These are phyloP conservation scores for Leccinum broughii DNA, from an alignment of 768 basidiomycete species.

Conservation along the genomic window DNA sequence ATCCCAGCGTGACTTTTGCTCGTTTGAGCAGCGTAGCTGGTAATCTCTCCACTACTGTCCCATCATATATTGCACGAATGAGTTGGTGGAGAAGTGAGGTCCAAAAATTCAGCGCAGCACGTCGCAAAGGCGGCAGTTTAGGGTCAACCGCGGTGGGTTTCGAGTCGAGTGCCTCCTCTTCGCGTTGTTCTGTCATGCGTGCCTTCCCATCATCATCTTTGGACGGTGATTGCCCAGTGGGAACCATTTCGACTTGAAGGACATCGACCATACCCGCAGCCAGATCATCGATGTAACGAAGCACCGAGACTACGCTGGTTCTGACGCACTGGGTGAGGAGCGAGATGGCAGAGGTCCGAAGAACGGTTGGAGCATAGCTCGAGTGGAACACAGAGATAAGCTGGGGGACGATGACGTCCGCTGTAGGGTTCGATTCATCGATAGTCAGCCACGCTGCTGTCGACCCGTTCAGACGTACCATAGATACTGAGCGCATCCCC, in stretches of 20 bases:
- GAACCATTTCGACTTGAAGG: slow-evolving; percentile 60
- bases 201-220: slow-evolving; percentile 18
- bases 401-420: slow-evolving; percentile 68
- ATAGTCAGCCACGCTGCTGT: neutral
- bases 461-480: slow-evolving; percentile 45
- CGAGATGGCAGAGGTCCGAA: slow-evolving; percentile 68
- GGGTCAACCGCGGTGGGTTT: slow-evolving; percentile 57
- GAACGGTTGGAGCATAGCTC: slow-evolving; percentile 60
- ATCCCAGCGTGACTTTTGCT: slow-evolving; percentile 61
- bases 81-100: slow-evolving; percentile 64
- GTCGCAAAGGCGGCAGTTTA: slow-evolving; percentile 77
- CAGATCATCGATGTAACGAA: slow-evolving; percentile 64
- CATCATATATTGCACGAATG: slow-evolving; percentile 52
- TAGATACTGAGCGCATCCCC: slow-evolving; percentile 69
- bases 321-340: slow-evolving; percentile 75
- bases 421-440: slow-evolving; percentile 39
- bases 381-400: slow-evolving; percentile 66
- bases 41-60: slow-evolving; percentile 8
- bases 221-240: slow-evolving; percentile 18
- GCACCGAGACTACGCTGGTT: slow-evolving; percentile 59
- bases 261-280: slow-evolving; percentile 73
- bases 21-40: slow-evolving; percentile 44
- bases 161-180: slow-evolving; percentile 42
- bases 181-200: slow-evolving; percentile 7
- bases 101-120: slow-evolving; percentile 85